Evolutionary conservation across 306 rosid genomes (phyloP), one percentile per base, ranked within the genome.

Genomic region (Rosa persica): DNA sequence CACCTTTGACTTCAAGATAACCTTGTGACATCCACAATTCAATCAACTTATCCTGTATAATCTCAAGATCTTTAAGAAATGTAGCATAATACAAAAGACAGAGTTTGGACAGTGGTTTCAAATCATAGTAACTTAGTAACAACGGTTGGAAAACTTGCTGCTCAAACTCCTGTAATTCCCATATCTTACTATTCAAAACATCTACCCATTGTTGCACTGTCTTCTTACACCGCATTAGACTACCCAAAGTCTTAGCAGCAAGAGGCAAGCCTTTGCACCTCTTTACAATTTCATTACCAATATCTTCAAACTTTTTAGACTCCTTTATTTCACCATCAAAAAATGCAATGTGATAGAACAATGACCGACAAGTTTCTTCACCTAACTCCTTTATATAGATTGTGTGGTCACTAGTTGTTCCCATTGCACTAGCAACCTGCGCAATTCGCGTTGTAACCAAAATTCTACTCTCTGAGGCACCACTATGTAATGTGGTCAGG

Each of bases 211-310:
- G 12, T 10, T 67, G 5, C 13, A 6, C 2, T 0, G 62, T 77
- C 0, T 42, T 1, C 67, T 66, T 40, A 7, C 25, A 48, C 12
- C 67, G 67, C 74, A 77, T 11, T 3, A 67, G 75, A 36, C 80
- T 77, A 34, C 80, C 80, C 23, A 77, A 15, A 3, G 66, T 19
- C 27, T 22, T 67, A 1, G 74, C 16, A 25, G 66, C 36, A 60
- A 60, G 66, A 60, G 66, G 66, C 36, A 60, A 61, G 8, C 34
- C 19, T 64, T 78, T 70, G 8, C 39, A 79, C 70, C 36, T 79
- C 5, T 11, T 36, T 0, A 62, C 76, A n/a, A 71, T 70, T 58
- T 60, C 0, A 25, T 15, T 1, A 17, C 77, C 82, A 46, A 78
- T 58, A 20, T 58, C 49, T 20, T 44, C 49, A 40, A 79, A 30